These are phyloP conservation scores for Myriangium duriaei DNA, from an alignment of 2,329 filamentous ascomycete species.

Conservation along the genomic window DNA sequence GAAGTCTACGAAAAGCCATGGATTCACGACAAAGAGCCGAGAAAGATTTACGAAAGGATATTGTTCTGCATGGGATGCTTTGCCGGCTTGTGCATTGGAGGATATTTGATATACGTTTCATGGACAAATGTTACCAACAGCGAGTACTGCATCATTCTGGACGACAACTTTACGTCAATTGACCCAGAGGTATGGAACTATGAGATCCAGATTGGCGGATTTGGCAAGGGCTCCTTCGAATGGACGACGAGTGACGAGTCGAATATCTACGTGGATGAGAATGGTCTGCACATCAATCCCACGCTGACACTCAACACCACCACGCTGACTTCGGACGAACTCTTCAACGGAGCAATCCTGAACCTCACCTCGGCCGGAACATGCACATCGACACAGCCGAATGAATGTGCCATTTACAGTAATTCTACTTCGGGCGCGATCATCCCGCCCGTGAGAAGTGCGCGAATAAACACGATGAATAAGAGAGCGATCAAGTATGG, in stretches of 20 bases:
- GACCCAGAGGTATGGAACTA: constrained; percentile 37
- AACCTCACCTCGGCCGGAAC: constrained; percentile 33
- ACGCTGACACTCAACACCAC: constrained; percentile 33
- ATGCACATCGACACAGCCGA: constrained; percentile 28
- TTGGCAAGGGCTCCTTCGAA: constrained; percentile 39
- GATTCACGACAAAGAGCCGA: constrained; percentile 9
- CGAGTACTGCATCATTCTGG: constrained; percentile 40
- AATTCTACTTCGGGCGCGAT: constrained; percentile 34
- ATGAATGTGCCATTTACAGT: constrained; percentile 29
- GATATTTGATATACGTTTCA: neutral
- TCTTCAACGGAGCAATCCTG: constrained; percentile 18
- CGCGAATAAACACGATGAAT: constrained; percentile 36
- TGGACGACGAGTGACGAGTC: constrained; percentile 39
- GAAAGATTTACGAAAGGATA: constrained; percentile 8
- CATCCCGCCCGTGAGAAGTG: constrained; percentile 39
- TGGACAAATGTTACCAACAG: constrained; percentile 6
- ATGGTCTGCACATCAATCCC: constrained; percentile 44
- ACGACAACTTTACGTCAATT: constrained; percentile 38
- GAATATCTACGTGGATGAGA: constrained; percentile 37
- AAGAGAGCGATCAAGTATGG: constrained; percentile 39
- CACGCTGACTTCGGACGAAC: constrained; percentile 25
- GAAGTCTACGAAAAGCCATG: constrained; percentile 13
- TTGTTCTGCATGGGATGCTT: constrained; percentile 9
- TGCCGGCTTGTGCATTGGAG: constrained; percentile 5
- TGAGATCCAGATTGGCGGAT: constrained; percentile 27